Percentiles rank a stretch among this genome's conserved stretches.
These are phyloP conservation scores for Penicillium sp. DNA, from an alignment of 2,329 filamentous ascomycete species.

Conservation along the genomic window DNA sequence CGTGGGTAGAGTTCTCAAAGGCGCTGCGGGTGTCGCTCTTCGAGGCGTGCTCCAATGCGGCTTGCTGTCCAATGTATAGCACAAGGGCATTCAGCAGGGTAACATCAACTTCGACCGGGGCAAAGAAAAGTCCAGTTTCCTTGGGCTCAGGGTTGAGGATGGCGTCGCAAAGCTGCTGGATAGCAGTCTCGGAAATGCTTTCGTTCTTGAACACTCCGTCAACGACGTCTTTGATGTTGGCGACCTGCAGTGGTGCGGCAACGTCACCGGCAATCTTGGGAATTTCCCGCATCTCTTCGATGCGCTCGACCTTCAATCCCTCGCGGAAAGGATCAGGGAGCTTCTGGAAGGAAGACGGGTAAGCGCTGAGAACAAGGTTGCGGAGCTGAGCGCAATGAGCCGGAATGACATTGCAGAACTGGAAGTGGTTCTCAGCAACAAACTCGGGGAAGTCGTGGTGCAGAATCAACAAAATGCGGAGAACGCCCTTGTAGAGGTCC, in stretches of 20 bases:
- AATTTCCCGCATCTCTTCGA: conserved; percentile 71
- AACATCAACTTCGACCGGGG: conserved; percentile 68
- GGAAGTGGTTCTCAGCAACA: conserved; percentile 80
- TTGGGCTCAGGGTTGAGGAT: conserved; percentile 63
- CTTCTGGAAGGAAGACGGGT: conserved; percentile 69
- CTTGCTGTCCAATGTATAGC: conserved; percentile 76
- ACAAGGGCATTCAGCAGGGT: conserved; percentile 78
- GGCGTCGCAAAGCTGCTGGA: conserved; percentile 75
- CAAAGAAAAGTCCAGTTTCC: conserved; percentile 66
- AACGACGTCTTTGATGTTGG: conserved; percentile 56
- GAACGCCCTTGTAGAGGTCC: conserved; percentile 79
- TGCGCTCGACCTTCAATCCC: conserved; percentile 73
- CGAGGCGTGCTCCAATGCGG: conserved; percentile 61
- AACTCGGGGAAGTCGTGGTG: conserved; percentile 97
- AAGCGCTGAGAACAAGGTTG: conserved; percentile 83
- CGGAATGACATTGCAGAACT: conserved; percentile 78
- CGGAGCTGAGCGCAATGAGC: conserved; percentile 83
- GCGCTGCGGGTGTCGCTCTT: conserved; percentile 59
- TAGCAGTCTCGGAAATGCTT: conserved; percentile 65
- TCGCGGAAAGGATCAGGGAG: conserved; percentile 72
- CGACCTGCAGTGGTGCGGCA: conserved; percentile 47
- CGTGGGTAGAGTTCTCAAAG: conserved; percentile 69
- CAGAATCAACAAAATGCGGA: conserved; percentile 80
- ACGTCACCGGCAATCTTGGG: conserved; percentile 68
- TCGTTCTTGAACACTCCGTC: conserved; percentile 58